Base-by-base conservation (phyloP, 768 basidiomycete genomes). In the Agaricus sinodeliciosus region DNA sequence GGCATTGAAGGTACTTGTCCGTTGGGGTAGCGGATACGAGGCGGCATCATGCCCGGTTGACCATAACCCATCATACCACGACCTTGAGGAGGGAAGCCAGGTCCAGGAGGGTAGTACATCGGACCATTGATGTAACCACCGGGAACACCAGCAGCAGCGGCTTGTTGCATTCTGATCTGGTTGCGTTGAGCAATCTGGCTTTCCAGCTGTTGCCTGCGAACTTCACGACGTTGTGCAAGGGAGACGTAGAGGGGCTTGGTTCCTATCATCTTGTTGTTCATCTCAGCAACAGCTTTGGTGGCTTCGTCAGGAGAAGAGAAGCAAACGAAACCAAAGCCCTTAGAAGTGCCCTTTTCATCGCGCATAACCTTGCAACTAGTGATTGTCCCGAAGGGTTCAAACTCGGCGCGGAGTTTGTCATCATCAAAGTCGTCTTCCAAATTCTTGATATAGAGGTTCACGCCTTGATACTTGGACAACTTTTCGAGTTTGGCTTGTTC, bases 211-310 rank as follows among this genome's bases (percentile, higher is more conserved):
- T 98, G 95, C 65, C 94, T 84, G 68, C 96, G 90, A 64, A 96
- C 90, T 65, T 99, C 96, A 57, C 94, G 93, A 60, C 95, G 92
- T 69, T 99, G 96, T 60, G 96, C 96, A 60, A 98, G 85, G 39
- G 95, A 94, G 67, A 99, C 96, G 66, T 98, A 99, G 63, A 99
- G 83, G 49, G 96, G 96, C 75, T 99, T 99, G 60, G 87, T 82
- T 57, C 95, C 95, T 64, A 98, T 91, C 87, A 98, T 98, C 77
- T 95, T 95, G 82, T 96, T 97, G 81, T 99, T 99, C 94, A 99
- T 96, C 77, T 99, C 96, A 51, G 93, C 90, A 55, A 98, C 94
- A 56, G 96, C 96, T 77, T 98, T 98, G 65, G 93, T 97, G 19
- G 96, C 94, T 73, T 99, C 96, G 60, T 99, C 96, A 44, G 96